phyloP scores from a whole-genome alignment of 2,329 filamentous ascomycete species.

The Geosmithia morbida region DNA sequence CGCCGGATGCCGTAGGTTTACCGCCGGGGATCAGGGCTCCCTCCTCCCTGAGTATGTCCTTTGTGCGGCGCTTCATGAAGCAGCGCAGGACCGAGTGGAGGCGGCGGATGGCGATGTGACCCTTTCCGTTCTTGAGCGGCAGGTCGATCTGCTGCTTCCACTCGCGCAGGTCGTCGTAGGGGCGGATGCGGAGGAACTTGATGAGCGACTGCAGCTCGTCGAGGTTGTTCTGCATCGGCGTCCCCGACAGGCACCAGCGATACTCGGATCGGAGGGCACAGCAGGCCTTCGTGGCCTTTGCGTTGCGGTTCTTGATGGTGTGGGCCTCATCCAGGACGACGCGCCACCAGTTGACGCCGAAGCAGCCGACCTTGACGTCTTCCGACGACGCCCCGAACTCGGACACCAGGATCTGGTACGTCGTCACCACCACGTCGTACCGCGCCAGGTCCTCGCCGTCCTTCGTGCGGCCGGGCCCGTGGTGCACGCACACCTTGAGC shows the following conservation, averaged over 20 bases:
- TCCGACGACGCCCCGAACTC: conserved; percentile 63
- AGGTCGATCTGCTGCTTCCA: conserved; percentile 88
- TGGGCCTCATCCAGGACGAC: conserved; percentile 94
- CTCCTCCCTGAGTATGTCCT: conserved; percentile 85
- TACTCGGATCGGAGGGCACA: conserved; percentile 77
- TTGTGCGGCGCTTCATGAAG: conserved; percentile 98
- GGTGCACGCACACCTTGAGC: conserved; percentile 77
- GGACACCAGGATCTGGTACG: conserved; percentile 88
- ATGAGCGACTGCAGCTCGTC: conserved; percentile 92
- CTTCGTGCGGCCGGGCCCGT: conserved; percentile 77
- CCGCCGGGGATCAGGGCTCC: conserved; percentile 67
- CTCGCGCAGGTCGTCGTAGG: conserved; percentile 69
- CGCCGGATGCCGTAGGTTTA: conserved; percentile 20
- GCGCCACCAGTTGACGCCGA: conserved; percentile 88
- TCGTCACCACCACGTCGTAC: conserved; percentile 94
- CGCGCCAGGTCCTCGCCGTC: conserved; percentile 58
- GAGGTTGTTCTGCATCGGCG: conserved; percentile 95
- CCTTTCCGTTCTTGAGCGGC: conserved; percentile 81
- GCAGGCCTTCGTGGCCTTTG: conserved; percentile 86
- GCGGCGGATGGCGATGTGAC: conserved; percentile 75
- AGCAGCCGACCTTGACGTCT: conserved; percentile 64
- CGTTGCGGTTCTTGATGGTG: conserved; percentile 95
- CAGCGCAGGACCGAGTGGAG: conserved; percentile 75
- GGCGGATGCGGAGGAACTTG: conserved; percentile 81
- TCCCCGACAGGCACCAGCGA: conserved; percentile 91